Conservation (phyloP, 805 yeast species). For the Cyberlindnera suaveolens region DNA sequence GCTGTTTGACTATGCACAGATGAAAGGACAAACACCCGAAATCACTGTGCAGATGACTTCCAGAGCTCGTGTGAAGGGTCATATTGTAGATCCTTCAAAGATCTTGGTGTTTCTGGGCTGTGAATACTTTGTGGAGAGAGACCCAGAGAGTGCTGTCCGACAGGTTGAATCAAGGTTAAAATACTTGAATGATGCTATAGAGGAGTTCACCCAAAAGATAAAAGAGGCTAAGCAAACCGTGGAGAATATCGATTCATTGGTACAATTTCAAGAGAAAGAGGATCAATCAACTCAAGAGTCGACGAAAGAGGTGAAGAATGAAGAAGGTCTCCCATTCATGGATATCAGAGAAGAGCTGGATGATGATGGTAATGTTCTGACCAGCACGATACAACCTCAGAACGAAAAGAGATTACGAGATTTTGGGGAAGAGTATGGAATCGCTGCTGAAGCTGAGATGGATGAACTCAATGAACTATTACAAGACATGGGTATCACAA, state of each 20-base stretch:
- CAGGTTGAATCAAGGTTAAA: constrained; percentile 25
- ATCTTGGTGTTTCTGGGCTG: constrained; percentile 32
- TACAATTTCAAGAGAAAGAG: constrained; percentile 8
- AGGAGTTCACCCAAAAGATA: constrained; percentile 33
- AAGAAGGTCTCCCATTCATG: constrained; percentile 58
- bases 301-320: constrained; percentile 22
- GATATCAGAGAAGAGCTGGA: constrained; percentile 83
- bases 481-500: constrained; percentile 21
- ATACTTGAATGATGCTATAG: constrained; percentile 31
- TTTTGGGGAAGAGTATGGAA: constrained; percentile 16
- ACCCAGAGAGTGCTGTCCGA: constrained; percentile 24
- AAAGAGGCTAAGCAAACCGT: constrained; percentile 31
- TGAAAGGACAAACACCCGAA: constrained; percentile 6
- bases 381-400: constrained; percentile 37
- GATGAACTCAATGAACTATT: constrained; percentile 27
- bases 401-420: constrained; percentile 19
- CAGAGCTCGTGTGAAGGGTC: constrained; percentile 15
- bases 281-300: constrained; percentile 1
- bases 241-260: constrained; percentile 25
- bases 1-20: constrained; percentile 14
- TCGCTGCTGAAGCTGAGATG: constrained; percentile 8
- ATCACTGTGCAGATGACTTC: constrained; percentile 15
- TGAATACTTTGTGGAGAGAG: constrained; percentile 34
- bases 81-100: constrained; percentile 17
- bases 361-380: constrained; percentile 69